Evolutionary conservation across 345 rosid species (phyloP).

Genomic region (Populus alba): DNA sequence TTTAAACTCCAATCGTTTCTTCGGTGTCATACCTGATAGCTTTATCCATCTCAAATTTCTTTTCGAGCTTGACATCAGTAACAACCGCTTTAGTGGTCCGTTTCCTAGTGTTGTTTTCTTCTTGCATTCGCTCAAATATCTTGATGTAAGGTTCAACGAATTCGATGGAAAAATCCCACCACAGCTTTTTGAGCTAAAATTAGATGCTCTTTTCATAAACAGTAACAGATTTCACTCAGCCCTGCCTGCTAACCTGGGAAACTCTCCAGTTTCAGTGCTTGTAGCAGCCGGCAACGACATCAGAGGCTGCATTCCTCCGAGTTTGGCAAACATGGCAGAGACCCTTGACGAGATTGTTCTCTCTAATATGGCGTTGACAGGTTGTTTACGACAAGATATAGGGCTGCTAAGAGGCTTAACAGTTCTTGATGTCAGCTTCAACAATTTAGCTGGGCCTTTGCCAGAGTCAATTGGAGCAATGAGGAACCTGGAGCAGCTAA

Average conservation of each 20-base stretch:
- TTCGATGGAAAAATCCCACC: conserved; percentile 57
- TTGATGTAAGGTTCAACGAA: conserved; percentile 68
- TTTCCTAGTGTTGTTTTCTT: conserved; percentile 62
- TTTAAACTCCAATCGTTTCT: conserved; percentile 65
- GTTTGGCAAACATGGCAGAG: conserved; percentile 59
- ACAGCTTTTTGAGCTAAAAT: conserved; percentile 54
- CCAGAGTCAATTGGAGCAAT: conserved; percentile 58
- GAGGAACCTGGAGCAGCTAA: conserved; percentile 69
- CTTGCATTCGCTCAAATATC: conserved; percentile 65
- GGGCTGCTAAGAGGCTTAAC: conserved; percentile 46
- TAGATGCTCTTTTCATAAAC: conserved; percentile 84
- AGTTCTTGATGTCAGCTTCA: conserved; percentile 67
- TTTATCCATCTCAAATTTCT: conserved; percentile 47
- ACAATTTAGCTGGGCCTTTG: conserved; percentile 57
- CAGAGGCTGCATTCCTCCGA: conserved; percentile 60
- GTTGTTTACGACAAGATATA: conserved; percentile 61
- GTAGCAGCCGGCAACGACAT: conserved; percentile 65
- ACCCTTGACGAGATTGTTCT: conserved; percentile 56
- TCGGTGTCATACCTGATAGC: conserved; percentile 49
- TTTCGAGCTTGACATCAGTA: conserved; percentile 73
- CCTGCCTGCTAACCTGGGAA: conserved; percentile 66
- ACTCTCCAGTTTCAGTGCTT: conserved; percentile 70
- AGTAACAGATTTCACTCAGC: conserved; percentile 57
- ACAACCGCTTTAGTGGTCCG: conserved; percentile 56
- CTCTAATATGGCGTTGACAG: conserved; percentile 43